phyloP scores from a whole-genome alignment of 73 alveolate species.

The Tetrahymena elliotti region DNA sequence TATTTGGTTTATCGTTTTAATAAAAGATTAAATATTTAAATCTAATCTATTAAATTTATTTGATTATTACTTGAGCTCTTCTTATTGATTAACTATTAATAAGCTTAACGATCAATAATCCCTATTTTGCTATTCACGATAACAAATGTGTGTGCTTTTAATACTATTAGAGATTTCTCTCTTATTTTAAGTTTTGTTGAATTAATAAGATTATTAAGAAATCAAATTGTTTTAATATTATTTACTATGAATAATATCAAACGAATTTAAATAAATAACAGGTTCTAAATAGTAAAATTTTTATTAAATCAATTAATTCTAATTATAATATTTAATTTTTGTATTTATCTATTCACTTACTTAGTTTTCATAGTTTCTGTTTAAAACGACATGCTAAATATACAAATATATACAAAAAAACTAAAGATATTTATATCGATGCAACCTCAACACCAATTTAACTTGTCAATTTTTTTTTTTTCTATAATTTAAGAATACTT shows the following conservation, averaged over 20 bases:
- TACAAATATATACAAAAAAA: too few relatives aligned
- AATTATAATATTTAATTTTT: too few relatives aligned
- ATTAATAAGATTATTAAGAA: background rate
- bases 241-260: background rate
- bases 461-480: background rate
- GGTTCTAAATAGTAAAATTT: background rate
- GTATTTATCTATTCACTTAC: background rate
- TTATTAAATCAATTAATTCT: background rate
- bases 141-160: background rate
- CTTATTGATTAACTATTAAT: background rate
- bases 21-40: background rate
- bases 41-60: background rate
- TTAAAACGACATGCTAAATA: background rate
- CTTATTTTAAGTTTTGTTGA: background rate
- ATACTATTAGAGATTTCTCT: background rate
- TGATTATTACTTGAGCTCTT: background rate
- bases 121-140: background rate
- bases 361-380: background rate
- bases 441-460: background rate
- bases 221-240: background rate
- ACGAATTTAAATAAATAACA: background rate
- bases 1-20: background rate
- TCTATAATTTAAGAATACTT: background rate
- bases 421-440: too few relatives aligned
- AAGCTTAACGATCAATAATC: background rate